These are phyloP conservation scores for Mytilinidion resinicola DNA, from an alignment of 495 filamentous ascomycete species.

Conservation along the genomic window DNA sequence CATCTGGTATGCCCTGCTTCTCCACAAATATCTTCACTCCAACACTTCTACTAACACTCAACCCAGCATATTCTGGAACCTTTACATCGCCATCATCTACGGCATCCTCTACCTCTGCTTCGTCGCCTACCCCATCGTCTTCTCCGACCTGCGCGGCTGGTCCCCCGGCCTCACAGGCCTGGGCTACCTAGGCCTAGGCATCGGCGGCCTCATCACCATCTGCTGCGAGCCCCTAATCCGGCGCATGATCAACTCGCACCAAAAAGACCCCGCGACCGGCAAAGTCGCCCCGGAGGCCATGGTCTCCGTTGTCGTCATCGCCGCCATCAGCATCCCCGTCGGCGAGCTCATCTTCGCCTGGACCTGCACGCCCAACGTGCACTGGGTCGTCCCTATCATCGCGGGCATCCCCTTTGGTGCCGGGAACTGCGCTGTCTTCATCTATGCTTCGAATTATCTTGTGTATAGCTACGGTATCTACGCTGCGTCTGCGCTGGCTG, in stretches of 20 bases:
- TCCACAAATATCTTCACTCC: not conserved
- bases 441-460: slow-evolving; percentile 73
- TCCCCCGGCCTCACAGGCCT: slow-evolving; percentile 64
- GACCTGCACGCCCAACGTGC: slow-evolving; percentile 68
- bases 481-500: slow-evolving; percentile 69
- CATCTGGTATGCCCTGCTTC: slow-evolving; percentile 52
- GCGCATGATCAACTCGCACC: slow-evolving; percentile 63
- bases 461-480: slow-evolving; percentile 72
- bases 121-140: slow-evolving; percentile 78
- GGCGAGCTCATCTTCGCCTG: slow-evolving; percentile 76
- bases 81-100: slow-evolving; percentile 60
- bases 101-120: slow-evolving; percentile 80
- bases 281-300: slow-evolving; percentile 65
- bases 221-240: slow-evolving; percentile 63
- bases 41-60: not conserved
- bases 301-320: slow-evolving; percentile 64
- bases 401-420: slow-evolving; percentile 74
- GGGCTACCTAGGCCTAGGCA: slow-evolving; percentile 72
- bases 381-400: slow-evolving; percentile 67
- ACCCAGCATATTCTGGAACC: slow-evolving; percentile 69
- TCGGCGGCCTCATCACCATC: slow-evolving; percentile 65
- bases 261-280: slow-evolving; percentile 62
- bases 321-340: slow-evolving; percentile 58
- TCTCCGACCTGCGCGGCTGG: slow-evolving; percentile 67
- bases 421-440: slow-evolving; percentile 72